Evolutionary conservation across 306 rosid genomes (phyloP), one percentile per base, ranked within the genome.

Genomic region (Lathyrus oleraceus): DNA sequence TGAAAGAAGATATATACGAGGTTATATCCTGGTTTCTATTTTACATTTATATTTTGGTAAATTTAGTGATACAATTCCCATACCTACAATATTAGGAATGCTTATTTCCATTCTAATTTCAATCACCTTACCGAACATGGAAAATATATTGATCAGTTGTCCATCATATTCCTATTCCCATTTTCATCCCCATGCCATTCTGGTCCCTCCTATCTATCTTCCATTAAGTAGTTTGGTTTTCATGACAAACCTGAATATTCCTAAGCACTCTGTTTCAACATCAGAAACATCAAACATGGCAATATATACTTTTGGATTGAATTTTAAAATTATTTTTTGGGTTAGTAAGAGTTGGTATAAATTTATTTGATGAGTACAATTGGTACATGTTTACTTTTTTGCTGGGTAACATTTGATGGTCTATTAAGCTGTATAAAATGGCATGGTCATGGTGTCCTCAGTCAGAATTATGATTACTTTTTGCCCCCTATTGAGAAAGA

Each of bases 1-100:
- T 94, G 86, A 94, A 94, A 78, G 96, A 91, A 15, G 97, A 94
- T 76, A 91, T 94, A 71, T 94, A 94, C 11, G 99, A 91, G 96
- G 99, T 94, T 59, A 65, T 23, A 78, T 73, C 36, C 43, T 72
- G 74, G 57, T 73, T 51, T 61, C 67, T 65, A 25, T 49, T 73
- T 45, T 30, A 49, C 48, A 47, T 6, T 16, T 40, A 11, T 65
- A 32, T 61, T 38, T 60, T 39, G 70, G 21, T 56, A 27, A 76
- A 63, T 36, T 59, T 45, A 58, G 30, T 58, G 61, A 64, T 65
- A 32, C 16, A 70, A 53, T 47, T 21, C 63, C 27, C 16, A 16
- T 70, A 19, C 61, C 6, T 39, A 23, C 38, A 52, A 16, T 13
- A 27, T 6, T 25, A 44, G 58, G 59, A 44, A 17, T 76, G 8